phyloP scores from a whole-genome alignment of 805 yeast genomes.

The Teunomyces aglyptinius region DNA sequence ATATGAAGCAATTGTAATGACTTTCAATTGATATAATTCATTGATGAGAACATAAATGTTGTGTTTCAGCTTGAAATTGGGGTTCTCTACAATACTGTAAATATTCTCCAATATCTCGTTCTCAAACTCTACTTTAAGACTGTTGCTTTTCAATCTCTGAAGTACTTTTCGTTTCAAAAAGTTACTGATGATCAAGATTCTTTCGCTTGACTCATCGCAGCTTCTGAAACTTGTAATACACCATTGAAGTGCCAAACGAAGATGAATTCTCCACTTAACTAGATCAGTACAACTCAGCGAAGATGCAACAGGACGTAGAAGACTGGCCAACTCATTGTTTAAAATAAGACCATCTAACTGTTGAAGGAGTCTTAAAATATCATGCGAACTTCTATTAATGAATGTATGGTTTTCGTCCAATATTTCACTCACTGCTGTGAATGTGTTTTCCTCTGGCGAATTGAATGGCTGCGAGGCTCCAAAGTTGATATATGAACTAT shows the following conservation, averaged over 20 bases:
- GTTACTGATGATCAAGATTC: constrained; percentile 40
- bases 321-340: constrained; percentile 26
- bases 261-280: constrained; percentile 29
- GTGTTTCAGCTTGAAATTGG: constrained; percentile 11
- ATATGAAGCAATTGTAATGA: constrained; percentile 63
- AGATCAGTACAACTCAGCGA: not conserved
- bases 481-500: constrained; percentile 1
- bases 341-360: constrained; percentile 35
- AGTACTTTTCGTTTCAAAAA: constrained; percentile 43
- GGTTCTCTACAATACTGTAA: constrained; percentile 26
- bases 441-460: constrained; percentile 2
- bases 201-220: constrained; percentile 27
- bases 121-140: constrained; percentile 45
- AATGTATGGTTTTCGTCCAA: constrained; percentile 14
- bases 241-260: constrained; percentile 41
- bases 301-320: constrained; percentile 21
- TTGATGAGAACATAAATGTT: constrained; percentile 48
- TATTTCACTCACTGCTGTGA: not conserved
- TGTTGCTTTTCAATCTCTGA: constrained; percentile 17
- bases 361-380: constrained; percentile 31
- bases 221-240: constrained; percentile 38
- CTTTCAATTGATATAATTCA: constrained; percentile 48
- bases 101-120: constrained; percentile 40
- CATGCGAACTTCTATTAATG: constrained; percentile 25
- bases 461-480: constrained; percentile 1